A percentile compares a stretch with the other conserved stretches of the same genome.
These are phyloP conservation scores for Wickerhamomyces sp. DNA, from an alignment of 1,139 yeast genomes.

Conservation along the genomic window DNA sequence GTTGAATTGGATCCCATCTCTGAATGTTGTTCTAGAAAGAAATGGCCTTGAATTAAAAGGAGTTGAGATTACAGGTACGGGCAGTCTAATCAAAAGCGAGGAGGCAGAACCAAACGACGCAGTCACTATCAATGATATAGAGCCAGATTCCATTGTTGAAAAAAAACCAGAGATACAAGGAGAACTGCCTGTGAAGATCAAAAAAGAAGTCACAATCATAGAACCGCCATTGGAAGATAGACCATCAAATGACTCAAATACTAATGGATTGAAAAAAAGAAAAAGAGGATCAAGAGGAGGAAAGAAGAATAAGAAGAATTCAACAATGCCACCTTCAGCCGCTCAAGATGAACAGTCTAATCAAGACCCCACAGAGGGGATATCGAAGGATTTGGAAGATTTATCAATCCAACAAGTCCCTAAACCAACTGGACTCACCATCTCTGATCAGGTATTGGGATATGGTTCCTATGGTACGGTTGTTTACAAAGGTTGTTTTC, in stretches of 20 bases:
- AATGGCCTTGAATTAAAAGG: constrained; percentile 27
- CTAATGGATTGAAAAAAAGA: constrained; percentile 40
- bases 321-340: background rate
- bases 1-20: constrained; percentile 37
- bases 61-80: background rate
- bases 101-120: background rate
- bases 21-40: constrained; percentile 26
- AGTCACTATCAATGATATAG: no score
- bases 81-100: no score
- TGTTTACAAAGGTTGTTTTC: constrained; percentile 86
- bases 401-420: constrained; percentile 4
- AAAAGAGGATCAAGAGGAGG: constrained; percentile 91
- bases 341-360: no score
- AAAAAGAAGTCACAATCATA: constrained; percentile 17
- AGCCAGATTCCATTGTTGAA: background rate
- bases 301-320: constrained; percentile 41
- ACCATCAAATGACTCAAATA: constrained; percentile 10
- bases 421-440: constrained; percentile 44
- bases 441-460: constrained; percentile 75
- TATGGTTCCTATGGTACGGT: constrained; percentile 97
- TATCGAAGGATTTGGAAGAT: constrained; percentile 18
- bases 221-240: constrained; percentile 18
- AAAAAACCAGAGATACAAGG: background rate
- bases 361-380: no score
- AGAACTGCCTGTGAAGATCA: constrained; percentile 4